Evolutionary conservation across 306 rosid genomes (phyloP), one percentile per base, ranked within the genome.

Genomic region (Quercus wislizeni): DNA sequence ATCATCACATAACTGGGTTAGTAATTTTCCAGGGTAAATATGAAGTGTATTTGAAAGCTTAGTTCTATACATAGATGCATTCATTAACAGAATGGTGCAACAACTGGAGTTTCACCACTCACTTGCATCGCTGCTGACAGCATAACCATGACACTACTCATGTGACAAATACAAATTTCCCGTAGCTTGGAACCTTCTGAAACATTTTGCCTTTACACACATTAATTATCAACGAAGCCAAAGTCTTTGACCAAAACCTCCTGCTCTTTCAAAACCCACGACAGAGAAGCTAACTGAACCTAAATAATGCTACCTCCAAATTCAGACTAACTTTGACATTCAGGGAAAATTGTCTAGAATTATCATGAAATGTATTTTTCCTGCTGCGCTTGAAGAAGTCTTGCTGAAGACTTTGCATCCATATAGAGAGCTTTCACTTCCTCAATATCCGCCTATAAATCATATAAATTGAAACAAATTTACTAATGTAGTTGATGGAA

Each of bases 381-480:
- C 80, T 94, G 97, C 88, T 92, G 98, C 84, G 90, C 97, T 83
- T 94, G 97, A 63, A 93, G 96, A 79, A 94, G 88, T 85, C 19
- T 92, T 58, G 96, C 96, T 17, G 97, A 89, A 75, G 97, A 88
- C 79, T 94, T 92, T 25, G 97, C 96, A 87, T 89, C 98, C 90
- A 91, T 88, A 87, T 91, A 95, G 59, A 95, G 88, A 4, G 86
- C 58, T 75, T 85, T 82, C 54, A 92, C 91, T 84, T 94, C 97
- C 55, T 90, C 96, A 6, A 94, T 89, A 80, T 94, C 98, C 72
- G 85, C 97, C 98, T 92, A 79, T 62, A 56, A 69, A 80, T 70
- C 71, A 77, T 31, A 76, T 67, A 68, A 71, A 23, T 54, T 51
- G 30, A 77, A 81, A 17, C 68, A 51, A 30, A 56, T 5, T 69